These are phyloP conservation scores for Blastocrithidia nonstop DNA, from an alignment of 208 protist species.

Conservation along the genomic window DNA sequence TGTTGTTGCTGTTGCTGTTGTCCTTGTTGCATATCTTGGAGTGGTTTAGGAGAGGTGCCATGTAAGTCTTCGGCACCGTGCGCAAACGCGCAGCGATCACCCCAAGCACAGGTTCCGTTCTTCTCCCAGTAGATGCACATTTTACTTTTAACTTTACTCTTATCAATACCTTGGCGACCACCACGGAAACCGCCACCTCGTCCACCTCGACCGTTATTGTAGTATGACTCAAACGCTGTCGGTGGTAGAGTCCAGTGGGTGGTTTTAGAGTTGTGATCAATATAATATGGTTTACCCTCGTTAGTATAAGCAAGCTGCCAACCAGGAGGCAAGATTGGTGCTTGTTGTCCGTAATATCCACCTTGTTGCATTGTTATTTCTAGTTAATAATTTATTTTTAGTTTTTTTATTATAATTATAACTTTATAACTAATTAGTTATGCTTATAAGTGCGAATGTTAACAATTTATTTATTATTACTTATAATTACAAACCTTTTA, in stretches of 20 bases:
- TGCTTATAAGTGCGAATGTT: constrained; percentile 1
- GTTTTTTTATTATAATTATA: constrained; percentile 10
- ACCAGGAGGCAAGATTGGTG: constrained; percentile 40
- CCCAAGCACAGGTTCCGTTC: constrained; percentile 65
- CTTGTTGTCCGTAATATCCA: constrained; percentile 26
- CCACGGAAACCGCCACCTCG: constrained; percentile 14
- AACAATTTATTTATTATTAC: no score
- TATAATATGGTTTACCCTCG: constrained; percentile 60
- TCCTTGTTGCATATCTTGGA: constrained; percentile 3
- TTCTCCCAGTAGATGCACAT: constrained; percentile 82
- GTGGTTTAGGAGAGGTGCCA: constrained; percentile 6
- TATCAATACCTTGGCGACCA: constrained; percentile 49
- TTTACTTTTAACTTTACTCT: constrained; percentile 66
- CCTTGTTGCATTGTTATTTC: constrained; percentile 26
- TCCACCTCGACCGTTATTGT: constrained; percentile 12
- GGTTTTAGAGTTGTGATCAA: constrained; percentile 79
- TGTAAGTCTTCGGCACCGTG: constrained; percentile 55
- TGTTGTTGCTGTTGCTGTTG: neutral
- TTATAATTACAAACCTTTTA: no score
- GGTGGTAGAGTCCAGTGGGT: constrained; percentile 62
- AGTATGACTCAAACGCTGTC: constrained; percentile 16
- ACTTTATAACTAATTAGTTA: constrained; percentile 4
- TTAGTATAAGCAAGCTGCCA: constrained; percentile 67
- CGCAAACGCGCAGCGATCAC: constrained; percentile 71
- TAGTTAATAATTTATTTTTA: constrained; percentile 6